Percentiles rank a stretch among this genome's conserved stretches.
Conservation (phyloP, 2,329 filamentous ascomycete genomes). For the Aspergillus quadricinctus region DNA sequence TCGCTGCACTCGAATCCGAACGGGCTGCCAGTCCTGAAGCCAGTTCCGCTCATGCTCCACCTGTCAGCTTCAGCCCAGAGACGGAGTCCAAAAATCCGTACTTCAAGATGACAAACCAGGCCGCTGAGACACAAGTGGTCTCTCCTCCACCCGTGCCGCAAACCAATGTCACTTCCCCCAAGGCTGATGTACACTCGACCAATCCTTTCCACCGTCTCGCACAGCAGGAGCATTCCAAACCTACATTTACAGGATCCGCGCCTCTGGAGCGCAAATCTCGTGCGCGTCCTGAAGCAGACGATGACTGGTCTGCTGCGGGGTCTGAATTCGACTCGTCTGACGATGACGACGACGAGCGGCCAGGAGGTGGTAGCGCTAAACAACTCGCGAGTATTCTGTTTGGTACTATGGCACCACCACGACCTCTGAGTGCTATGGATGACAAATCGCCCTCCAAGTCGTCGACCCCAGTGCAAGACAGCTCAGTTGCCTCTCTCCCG, state of each 20-base stretch:
- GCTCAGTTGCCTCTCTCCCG: conserved; percentile 32
- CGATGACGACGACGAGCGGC: conserved; percentile 70
- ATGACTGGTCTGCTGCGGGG: conserved; percentile 79
- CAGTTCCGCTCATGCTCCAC: conserved; percentile 47
- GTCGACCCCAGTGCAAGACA: conserved; percentile 42
- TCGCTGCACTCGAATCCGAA: conserved; percentile 42
- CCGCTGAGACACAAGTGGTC: conserved; percentile 50
- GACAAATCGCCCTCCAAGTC: conserved; percentile 55
- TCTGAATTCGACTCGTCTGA: conserved; percentile 70
- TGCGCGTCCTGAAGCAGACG: conserved; percentile 56
- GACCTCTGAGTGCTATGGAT: conserved; percentile 78
- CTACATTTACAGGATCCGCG: conserved; percentile 48
- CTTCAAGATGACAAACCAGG: conserved; percentile 79
- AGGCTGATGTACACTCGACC: conserved; percentile 62
- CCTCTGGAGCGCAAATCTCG: conserved; percentile 49
- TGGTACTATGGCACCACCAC: conserved; percentile 91
- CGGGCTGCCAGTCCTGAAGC: conserved; percentile 47
- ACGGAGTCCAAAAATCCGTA: conserved; percentile 91
- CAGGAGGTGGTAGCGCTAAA: conserved; percentile 78
- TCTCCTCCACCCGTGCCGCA: conserved; percentile 44
- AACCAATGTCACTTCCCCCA: conserved; percentile 33
- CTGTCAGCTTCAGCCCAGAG: conserved; percentile 56
- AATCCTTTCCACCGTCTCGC: conserved; percentile 93
- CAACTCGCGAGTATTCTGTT: conserved; percentile 93
- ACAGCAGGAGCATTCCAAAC: conserved; percentile 51